A percentile compares a stretch with the other conserved stretches of the same genome.
Conservation (phyloP, 306 rosid genomes). For the Acacia confusa region DNA sequence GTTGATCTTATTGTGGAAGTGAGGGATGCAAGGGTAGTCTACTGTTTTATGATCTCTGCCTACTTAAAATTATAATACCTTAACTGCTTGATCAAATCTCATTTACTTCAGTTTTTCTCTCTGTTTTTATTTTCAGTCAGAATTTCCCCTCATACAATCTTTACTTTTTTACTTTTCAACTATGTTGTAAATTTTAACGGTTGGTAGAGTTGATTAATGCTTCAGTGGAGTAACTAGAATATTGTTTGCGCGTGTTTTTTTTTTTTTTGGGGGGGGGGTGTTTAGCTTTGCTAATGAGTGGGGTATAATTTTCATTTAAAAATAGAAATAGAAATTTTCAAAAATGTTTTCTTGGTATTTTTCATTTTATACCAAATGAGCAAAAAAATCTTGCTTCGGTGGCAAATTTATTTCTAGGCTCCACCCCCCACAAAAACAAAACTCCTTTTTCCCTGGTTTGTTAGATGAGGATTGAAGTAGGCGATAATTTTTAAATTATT, state of each 20-base stretch:
- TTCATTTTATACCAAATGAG: too few species aligned
- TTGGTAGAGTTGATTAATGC: neutral
- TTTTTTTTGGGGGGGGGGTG: neutral
- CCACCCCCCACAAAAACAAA: too few species aligned
- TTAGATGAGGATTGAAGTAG: neutral
- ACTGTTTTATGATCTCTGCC: neutral
- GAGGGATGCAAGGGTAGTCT: slow-evolving; percentile 77
- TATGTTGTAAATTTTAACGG: neutral
- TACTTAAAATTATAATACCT: neutral
- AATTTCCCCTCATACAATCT: too few species aligned
- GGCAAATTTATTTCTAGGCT: neutral
- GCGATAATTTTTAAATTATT: neutral
- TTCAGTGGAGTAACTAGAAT: neutral
- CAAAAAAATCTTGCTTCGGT: neutral
- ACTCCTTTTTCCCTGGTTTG: neutral
- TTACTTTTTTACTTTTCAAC: neutral
- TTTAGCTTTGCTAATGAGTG: neutral
- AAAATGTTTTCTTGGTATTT: neutral
- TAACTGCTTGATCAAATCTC: neutral
- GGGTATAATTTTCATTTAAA: neutral
- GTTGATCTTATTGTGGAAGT: slow-evolving; percentile 71
- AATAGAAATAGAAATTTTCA: neutral
- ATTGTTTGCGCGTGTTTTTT: neutral
- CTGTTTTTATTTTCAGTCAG: neutral
- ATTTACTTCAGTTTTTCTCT: neutral